Evolutionary conservation across 805 yeast genomes (phyloP), one percentile per base, ranked within the genome.

Genomic region (Jamesozyma lodderae): DNA sequence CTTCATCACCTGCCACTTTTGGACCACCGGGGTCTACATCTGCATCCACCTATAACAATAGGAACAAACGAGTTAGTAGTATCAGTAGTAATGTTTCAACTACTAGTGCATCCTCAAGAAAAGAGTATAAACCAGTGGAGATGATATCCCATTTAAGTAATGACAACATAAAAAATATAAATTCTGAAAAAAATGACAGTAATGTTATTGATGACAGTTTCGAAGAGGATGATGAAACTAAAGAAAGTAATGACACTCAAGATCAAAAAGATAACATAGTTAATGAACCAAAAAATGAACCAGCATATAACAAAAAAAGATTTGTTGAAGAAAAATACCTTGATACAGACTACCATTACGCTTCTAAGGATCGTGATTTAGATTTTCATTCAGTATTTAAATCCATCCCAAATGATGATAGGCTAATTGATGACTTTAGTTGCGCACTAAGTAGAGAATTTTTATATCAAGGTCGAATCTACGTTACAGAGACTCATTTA

Each of bases 381-480:
- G 95, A 84, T 27, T 92, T 86, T 57, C 96, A 88, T 59, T 71
- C 67, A 26, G 48, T 81, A 1, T 92, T 92, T 66, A 69, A 77
- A 40, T 68, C 77, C 9, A 63, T 86, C 2, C 82, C 88, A 2
- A 62, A 63, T 18, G 71, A 75, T 33, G 96, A 90, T 51, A 66
- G 81, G 37, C 63, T 90, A 13, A 57, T 90, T 25, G 96, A 86
- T 52, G 96, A 87, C 50, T 88, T 81, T 51, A 75, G 87, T 24
- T 92, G 97, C 66, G 84, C 85, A 0, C 62, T 90, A 38, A 81
- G 88, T 45, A 69, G 85, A 44, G 98, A 92, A 44, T 83, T 90
- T 33, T 64, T 90, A 21, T 63, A 86, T 7, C 97, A 92, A 55
- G 98, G 98, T 6, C 67, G 95, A 38, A 51, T 92, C 19, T 92